Conservation (phyloP, 805 yeast species). For the Schizosaccharomyces cryophilus region DNA sequence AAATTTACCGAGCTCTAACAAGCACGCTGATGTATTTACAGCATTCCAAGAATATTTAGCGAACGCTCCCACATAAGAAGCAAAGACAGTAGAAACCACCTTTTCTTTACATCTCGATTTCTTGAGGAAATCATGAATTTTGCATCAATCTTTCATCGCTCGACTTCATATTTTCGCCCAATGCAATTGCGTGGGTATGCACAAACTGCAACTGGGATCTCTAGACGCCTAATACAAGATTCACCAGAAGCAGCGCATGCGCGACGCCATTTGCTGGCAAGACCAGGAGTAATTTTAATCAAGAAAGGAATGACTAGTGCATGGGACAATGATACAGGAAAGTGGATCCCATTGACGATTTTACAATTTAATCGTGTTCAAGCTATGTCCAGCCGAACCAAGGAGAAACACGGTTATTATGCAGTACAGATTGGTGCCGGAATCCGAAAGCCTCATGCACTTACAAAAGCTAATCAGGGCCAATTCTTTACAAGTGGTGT, state of each 20-base stretch:
- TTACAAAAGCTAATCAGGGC: slow-evolving; percentile 42
- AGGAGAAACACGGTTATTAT: slow-evolving; percentile 49
- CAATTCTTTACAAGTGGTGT: slow-evolving; percentile 58
- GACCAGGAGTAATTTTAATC: slow-evolving; percentile 67
- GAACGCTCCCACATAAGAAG: too few relatives aligned
- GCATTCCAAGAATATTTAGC: too few relatives aligned
- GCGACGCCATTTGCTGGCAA: slow-evolving; percentile 43
- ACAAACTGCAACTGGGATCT: not conserved
- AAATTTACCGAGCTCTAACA: too few relatives aligned
- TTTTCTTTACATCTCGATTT: too few relatives aligned
- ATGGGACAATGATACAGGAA: slow-evolving; percentile 43
- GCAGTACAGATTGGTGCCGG: slow-evolving; percentile 81
- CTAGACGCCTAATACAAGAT: not conserved
- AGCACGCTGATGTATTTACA: too few relatives aligned
- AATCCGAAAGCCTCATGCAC: slow-evolving; percentile 33
- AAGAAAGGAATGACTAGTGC: slow-evolving; percentile 81
- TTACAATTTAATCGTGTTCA: slow-evolving; percentile 72
- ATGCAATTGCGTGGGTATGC: not conserved
- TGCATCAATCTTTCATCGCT: too few relatives aligned
- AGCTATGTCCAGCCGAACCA: slow-evolving; percentile 48
- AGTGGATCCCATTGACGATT: slow-evolving; percentile 59
- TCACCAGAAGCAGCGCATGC: slow-evolving; percentile 41
- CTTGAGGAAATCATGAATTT: too few relatives aligned
- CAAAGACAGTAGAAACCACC: too few relatives aligned
- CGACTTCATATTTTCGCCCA: not conserved